Percentiles rank a stretch among this genome's conserved stretches.
Evolutionary conservation across 805 yeast species (phyloP).

Genomic region (Sugiyamaella mastotermitis): DNA sequence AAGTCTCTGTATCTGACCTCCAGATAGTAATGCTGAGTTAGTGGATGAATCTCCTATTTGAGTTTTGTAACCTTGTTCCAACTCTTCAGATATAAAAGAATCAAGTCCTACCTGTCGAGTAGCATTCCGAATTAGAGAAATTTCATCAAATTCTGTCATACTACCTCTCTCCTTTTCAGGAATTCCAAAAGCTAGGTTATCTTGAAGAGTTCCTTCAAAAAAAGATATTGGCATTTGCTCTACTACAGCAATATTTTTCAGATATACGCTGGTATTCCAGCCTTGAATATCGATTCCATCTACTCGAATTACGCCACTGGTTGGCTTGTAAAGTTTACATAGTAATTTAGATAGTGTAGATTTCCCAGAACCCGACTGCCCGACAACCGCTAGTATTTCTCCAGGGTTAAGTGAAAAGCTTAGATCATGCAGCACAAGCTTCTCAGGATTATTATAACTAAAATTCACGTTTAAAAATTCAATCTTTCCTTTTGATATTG

Average conservation of each 20-base stretch:
- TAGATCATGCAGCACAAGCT: slow-evolving; percentile 39
- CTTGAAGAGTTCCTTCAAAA: slow-evolving; percentile 66
- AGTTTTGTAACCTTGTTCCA: slow-evolving; percentile 58
- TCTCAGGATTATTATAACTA: slow-evolving; percentile 19
- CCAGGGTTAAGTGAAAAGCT: slow-evolving; percentile 39
- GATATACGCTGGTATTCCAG: slow-evolving; percentile 42
- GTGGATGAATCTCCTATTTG: slow-evolving; percentile 44
- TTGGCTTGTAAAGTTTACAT: slow-evolving; percentile 44
- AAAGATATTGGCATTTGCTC: slow-evolving; percentile 62
- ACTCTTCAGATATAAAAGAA: slow-evolving; percentile 42
- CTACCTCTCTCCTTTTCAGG: background rate
- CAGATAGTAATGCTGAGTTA: slow-evolving; percentile 48
- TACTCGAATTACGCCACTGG: slow-evolving; percentile 37
- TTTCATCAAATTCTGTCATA: slow-evolving; percentile 2
- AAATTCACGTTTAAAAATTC: slow-evolving; percentile 44
- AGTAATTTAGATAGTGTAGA: slow-evolving; percentile 64
- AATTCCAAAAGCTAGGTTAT: slow-evolving; percentile 58
- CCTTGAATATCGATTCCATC: slow-evolving; percentile 43
- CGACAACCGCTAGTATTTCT: slow-evolving; percentile 62
- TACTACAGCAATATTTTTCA: slow-evolving; percentile 59
- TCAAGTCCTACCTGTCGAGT: slow-evolving; percentile 43
- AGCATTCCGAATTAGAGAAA: slow-evolving; percentile 30
- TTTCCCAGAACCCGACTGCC: slow-evolving; percentile 90
- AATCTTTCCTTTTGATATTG: slow-evolving; percentile 21
- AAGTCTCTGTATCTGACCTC: slow-evolving; percentile 86